A percentile compares a stretch with the other conserved stretches of the same genome.
Conservation (phyloP, 2,329 filamentous ascomycete species). For the Pezicula rhizophila region DNA sequence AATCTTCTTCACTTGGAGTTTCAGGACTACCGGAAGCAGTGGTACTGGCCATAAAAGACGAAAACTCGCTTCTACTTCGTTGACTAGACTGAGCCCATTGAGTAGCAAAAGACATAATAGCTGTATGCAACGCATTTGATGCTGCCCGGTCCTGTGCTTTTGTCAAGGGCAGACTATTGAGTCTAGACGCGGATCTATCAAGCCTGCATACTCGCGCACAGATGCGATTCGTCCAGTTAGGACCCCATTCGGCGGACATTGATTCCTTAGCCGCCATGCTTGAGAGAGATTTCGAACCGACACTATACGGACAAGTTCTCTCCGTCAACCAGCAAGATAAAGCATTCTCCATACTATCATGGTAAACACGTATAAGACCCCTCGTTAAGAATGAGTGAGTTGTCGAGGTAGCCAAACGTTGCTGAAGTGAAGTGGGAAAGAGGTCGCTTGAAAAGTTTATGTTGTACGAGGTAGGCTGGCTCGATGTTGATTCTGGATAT, state of each 20-base stretch:
- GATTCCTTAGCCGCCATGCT: conserved; percentile 1
- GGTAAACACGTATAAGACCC: conserved; percentile 42
- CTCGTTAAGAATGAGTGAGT: conserved; percentile 31
- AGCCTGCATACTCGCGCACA: conserved; percentile 42
- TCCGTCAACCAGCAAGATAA: conserved; percentile 49
- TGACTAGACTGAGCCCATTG: conserved; percentile 40
- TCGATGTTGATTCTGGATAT: background rate
- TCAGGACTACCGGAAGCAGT: background rate
- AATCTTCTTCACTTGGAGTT: background rate
- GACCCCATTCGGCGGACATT: conserved; percentile 29
- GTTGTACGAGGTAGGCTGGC: background rate
- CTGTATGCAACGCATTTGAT: conserved; percentile 39
- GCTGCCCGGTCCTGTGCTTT: conserved; percentile 36
- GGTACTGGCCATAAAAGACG: background rate
- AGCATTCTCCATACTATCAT: conserved; percentile 47
- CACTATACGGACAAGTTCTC: conserved; percentile 44
- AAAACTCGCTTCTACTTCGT: conserved; percentile 13
- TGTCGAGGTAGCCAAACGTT: background rate
- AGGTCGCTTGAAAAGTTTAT: background rate
- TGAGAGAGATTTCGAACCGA: conserved; percentile 6
- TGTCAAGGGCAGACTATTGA: conserved; percentile 35
- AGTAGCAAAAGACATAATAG: conserved; percentile 46
- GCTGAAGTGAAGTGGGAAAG: background rate
- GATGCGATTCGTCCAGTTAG: conserved; percentile 42
- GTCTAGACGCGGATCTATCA: conserved; percentile 36